Conservation (phyloP, 1,284 basidiomycete species). For the Ustilago curta region DNA sequence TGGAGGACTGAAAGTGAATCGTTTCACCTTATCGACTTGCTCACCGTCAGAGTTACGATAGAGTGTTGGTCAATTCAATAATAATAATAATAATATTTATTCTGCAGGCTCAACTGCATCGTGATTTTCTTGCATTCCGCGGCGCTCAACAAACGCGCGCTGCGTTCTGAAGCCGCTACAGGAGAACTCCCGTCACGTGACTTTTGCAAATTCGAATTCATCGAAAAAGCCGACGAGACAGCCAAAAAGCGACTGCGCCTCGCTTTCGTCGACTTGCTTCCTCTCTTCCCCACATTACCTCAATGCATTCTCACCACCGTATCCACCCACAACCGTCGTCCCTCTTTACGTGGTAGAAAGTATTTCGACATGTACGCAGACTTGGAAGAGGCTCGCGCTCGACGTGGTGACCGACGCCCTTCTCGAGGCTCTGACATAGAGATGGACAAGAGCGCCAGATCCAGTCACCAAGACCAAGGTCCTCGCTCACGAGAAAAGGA, state of each 20-base stretch:
- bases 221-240: not conserved
- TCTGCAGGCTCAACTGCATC: slow-evolving; percentile 17
- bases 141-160: slow-evolving; percentile 3
- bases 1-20: no score
- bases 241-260: slow-evolving; percentile 11
- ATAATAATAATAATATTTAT: no score
- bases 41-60: not conserved
- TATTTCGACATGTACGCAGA: slow-evolving; percentile 59
- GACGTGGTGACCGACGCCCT: slow-evolving; percentile 22
- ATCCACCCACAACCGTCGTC: not conserved
- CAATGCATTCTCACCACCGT: not conserved
- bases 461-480: slow-evolving; percentile 11
- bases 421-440: slow-evolving; percentile 38
- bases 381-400: slow-evolving; percentile 57
- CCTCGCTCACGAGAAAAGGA: slow-evolving; percentile 57
- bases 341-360: no score
- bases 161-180: not conserved
- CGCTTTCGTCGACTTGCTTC: slow-evolving; percentile 4
- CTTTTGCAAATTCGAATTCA: not conserved
- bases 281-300: slow-evolving; percentile 3
- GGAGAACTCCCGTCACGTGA: slow-evolving; percentile 24
- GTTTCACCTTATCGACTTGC: not conserved
- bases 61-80: slow-evolving; percentile 8
- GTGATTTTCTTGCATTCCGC: not conserved
- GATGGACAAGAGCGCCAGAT: slow-evolving; percentile 19